Evolutionary conservation across 805 yeast genomes (phyloP), one percentile per base, ranked within the genome.

Genomic region (Candida saitoana): DNA sequence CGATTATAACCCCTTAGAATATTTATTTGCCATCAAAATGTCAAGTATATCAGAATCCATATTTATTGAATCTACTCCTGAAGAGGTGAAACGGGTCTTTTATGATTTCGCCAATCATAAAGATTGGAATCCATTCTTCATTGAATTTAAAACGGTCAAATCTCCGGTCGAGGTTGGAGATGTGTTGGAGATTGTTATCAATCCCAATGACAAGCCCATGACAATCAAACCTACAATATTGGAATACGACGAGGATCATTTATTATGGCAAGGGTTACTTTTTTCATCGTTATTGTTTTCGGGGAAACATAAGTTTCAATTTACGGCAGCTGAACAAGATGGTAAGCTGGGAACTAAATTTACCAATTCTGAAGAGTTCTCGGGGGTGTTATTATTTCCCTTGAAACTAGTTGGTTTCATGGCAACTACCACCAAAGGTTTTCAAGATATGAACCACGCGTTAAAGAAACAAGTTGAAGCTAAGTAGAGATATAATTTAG

Each of bases 81-180:
- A 34, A 6, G n/a, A 34, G 17, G 37, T 34, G 12, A 34, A 34
- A 20, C 24, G 18, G 16, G 37, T 34, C 5, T 34, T 34, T 20
- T 34, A 11, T 34, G 27, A 34, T 20, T 34, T 34, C 27, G 9
- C 9, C 7, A 6, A 18, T 5, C 37, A 34, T 19, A 19, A 18
- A 34, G 18, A 18, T 5, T 34, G 37, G 37, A 34, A 34, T 14
- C 37, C 37, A 16, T 34, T 34, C 7, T 34, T 34, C 27, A 34
- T 19, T n/a, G n/a, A 34, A 12, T 16, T 34, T 14, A 20, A 34
- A 18, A 7, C n/a, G 17, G 7, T 5, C 5, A 19, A 19, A 11
- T 7, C 7, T 4, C 24, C 37, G 4, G 37, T 34, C 4, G n/a
- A 19, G 11, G 16, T n/a, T 8, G 37, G 37, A 11, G 37, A 34